These are phyloP conservation scores for Cadophora sp. DNA, from an alignment of 2,329 filamentous ascomycete species.

Conservation along the genomic window DNA sequence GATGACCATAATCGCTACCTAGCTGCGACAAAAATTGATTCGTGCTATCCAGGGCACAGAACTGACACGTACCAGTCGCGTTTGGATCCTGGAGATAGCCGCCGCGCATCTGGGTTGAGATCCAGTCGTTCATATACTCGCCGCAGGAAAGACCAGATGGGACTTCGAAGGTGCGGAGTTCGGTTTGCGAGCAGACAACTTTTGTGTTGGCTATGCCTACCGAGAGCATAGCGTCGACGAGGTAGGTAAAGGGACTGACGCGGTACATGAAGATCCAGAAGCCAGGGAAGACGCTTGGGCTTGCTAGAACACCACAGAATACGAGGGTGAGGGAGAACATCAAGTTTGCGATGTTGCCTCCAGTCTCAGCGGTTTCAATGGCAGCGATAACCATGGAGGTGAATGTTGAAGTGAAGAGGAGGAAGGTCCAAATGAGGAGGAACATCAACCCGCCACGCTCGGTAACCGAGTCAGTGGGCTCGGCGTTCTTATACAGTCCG, in stretches of 20 bases:
- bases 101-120: conserved; percentile 48
- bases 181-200: conserved; percentile 72
- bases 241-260: conserved; percentile 82
- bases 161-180: conserved; percentile 70
- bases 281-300: conserved; percentile 65
- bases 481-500: conserved; percentile 75
- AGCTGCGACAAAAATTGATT: conserved; percentile 57
- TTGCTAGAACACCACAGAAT: conserved; percentile 77
- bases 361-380: conserved; percentile 76
- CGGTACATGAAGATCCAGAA: conserved; percentile 91
- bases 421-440: conserved; percentile 75
- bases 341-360: conserved; percentile 77
- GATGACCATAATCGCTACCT: conserved; percentile 59
- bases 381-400: conserved; percentile 79
- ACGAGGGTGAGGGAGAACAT: conserved; percentile 76
- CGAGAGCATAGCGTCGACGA: conserved; percentile 75
- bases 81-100: conserved; percentile 59
- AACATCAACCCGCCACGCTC: conserved; percentile 82
- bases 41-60: conserved; percentile 57
- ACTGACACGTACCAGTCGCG: conserved; percentile 59
- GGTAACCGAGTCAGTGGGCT: conserved; percentile 62
- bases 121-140: conserved; percentile 61
- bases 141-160: conserved; percentile 61
- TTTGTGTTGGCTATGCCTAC: conserved; percentile 71
- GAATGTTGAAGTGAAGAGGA: conserved; percentile 84